phyloP scores from a whole-genome alignment of 2,329 filamentous ascomycete species.

The Colletotrichum cereale region DNA sequence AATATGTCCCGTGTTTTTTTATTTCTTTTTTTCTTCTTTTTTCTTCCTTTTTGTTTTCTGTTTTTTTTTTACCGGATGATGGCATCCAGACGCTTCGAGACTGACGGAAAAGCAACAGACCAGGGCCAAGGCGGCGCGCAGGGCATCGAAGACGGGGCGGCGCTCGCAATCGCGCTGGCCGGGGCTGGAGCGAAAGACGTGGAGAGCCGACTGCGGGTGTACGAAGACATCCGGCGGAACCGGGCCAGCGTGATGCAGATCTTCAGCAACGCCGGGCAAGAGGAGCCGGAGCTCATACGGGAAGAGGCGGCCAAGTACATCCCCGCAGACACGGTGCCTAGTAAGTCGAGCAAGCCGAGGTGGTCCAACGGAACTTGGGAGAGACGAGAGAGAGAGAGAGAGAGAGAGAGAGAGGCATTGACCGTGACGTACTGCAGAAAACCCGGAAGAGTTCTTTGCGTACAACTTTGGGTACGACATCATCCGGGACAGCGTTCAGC shows the following conservation, averaged over 20 bases:
- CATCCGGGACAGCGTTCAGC: conserved; percentile 37
- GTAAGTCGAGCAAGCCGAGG: conserved; percentile 42
- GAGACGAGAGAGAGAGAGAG: no score
- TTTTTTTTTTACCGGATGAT: no score
- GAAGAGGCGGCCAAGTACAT: conserved; percentile 48
- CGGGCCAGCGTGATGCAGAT: conserved; percentile 53
- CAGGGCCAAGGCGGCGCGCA: conserved; percentile 55
- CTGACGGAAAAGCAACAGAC: conserved; percentile 43
- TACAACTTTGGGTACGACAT: conserved; percentile 45
- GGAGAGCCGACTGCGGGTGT: conserved; percentile 43
- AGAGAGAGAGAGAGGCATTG: not conserved
- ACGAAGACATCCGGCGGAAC: conserved; percentile 45
- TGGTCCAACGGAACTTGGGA: not conserved
- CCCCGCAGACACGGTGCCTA: conserved; percentile 47
- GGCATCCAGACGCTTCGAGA: not conserved
- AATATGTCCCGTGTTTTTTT: no score
- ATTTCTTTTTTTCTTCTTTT: no score
- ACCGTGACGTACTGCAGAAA: conserved; percentile 15
- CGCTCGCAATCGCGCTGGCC: conserved; percentile 47
- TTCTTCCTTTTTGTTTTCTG: no score
- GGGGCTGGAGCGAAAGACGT: conserved; percentile 43
- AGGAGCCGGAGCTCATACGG: conserved; percentile 48
- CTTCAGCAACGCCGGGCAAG: conserved; percentile 53
- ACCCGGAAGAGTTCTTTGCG: conserved; percentile 35
- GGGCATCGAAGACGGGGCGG: conserved; percentile 52